These are phyloP conservation scores for Lasiodiplodia theobromae DNA, from an alignment of 2,329 filamentous ascomycete genomes.

Conservation along the genomic window DNA sequence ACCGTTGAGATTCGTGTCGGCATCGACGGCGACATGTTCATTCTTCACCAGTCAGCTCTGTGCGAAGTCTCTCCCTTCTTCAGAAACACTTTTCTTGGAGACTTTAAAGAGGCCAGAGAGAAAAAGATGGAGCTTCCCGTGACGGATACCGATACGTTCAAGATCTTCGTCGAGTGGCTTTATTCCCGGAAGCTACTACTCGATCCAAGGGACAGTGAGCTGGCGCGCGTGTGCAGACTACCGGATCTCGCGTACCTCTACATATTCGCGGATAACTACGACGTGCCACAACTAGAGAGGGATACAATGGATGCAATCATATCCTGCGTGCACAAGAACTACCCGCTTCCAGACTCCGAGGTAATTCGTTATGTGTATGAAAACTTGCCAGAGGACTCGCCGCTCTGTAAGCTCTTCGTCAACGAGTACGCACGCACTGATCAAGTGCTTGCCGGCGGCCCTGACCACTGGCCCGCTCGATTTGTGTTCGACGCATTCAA, in stretches of 20 bases:
- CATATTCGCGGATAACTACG: slow-evolving; percentile 14
- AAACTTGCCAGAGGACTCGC: background rate
- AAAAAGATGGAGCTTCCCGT: background rate
- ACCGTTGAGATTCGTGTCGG: slow-evolving; percentile 1
- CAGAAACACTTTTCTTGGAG: background rate
- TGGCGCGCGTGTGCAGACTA: background rate
- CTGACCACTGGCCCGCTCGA: background rate
- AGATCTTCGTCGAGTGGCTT: slow-evolving; percentile 12
- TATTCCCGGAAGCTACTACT: slow-evolving; percentile 1
- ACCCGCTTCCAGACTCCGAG: background rate
- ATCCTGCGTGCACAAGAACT: background rate
- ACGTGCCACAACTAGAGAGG: background rate
- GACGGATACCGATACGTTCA: background rate
- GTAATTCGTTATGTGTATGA: background rate
- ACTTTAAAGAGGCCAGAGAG: slow-evolving; percentile 6
- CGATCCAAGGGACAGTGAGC: background rate
- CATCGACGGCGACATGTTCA: background rate
- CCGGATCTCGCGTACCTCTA: background rate
- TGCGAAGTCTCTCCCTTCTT: slow-evolving; percentile 11
- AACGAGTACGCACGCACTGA: slow-evolving; percentile 6
- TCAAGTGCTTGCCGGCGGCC: background rate
- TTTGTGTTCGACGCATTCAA: slow-evolving; percentile 12
- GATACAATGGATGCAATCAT: slow-evolving; percentile 3
- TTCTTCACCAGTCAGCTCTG: background rate
- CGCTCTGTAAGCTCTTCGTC: background rate